Percentiles rank a stretch among this genome's conserved stretches.
phyloP scores from a whole-genome alignment of 2,329 filamentous ascomycete genomes.

The Colletotrichum viniferum region DNA sequence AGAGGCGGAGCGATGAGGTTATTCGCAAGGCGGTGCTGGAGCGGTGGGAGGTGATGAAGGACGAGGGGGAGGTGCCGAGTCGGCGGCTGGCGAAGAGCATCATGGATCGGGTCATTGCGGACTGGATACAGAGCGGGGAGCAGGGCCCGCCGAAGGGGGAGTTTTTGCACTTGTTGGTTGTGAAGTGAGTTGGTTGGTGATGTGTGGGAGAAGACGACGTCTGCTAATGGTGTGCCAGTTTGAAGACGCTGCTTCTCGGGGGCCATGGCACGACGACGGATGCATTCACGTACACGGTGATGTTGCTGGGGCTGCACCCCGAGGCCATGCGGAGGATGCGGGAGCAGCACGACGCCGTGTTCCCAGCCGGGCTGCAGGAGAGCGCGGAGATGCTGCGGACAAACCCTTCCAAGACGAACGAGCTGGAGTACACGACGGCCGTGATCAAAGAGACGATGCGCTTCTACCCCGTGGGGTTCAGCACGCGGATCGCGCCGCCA shows the following conservation, averaged over 20 bases:
- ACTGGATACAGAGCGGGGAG: conserved; percentile 14
- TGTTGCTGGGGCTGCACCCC: conserved; percentile 26
- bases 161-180: conserved; percentile 19
- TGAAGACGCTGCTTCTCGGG: conserved; percentile 27
- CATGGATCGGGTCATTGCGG: conserved; percentile 27
- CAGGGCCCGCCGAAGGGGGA: conserved; percentile 6
- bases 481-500: conserved; percentile 34
- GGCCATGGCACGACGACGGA: conserved; percentile 29
- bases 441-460: conserved; percentile 59
- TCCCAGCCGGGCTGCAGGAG: conserved; percentile 30
- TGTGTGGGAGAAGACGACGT: background rate
- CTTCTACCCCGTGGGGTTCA: conserved; percentile 51
- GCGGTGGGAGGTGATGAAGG: background rate
- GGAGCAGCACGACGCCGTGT: conserved; percentile 27
- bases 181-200: background rate
- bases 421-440: conserved; percentile 55
- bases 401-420: conserved; percentile 48
- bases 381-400: conserved; percentile 39
- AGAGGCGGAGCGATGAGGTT: background rate
- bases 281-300: conserved; percentile 8
- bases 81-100: conserved; percentile 23
- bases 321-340: conserved; percentile 19
- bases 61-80: conserved; percentile 11
- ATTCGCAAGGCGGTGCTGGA: background rate
- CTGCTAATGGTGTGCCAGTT: background rate